Conservation (phyloP, 2,329 filamentous ascomycete genomes). For the Colletotrichum sp. region DNA sequence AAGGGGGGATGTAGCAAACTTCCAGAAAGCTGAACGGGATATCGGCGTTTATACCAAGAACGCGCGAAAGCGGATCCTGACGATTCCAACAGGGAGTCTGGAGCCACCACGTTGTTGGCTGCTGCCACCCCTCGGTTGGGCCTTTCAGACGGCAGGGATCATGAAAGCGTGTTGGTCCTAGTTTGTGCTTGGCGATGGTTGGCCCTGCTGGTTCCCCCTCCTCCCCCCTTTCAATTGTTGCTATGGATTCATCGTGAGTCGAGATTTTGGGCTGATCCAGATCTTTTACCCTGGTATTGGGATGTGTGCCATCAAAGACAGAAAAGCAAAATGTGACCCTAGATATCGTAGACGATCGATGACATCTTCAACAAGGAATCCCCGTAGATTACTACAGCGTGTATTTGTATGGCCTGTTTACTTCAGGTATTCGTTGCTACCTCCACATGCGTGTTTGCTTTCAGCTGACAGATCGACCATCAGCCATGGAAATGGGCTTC, state of each 20-base stretch:
- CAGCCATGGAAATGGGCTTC: not conserved
- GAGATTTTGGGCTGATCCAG: not conserved
- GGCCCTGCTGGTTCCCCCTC: not conserved
- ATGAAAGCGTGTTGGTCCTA: not conserved
- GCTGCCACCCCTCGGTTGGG: not conserved
- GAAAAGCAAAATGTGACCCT: not conserved
- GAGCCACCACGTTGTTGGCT: not conserved
- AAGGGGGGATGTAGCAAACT: slow-evolving; percentile 3
- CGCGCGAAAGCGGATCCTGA: slow-evolving; percentile 10
- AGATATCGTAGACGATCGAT: not conserved
- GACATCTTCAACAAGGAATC: not conserved
- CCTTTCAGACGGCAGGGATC: not conserved
- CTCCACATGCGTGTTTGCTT: not conserved
- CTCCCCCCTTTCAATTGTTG: not conserved
- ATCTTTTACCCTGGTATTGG: not conserved
- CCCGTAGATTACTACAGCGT: not conserved
- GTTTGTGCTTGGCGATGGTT: not conserved
- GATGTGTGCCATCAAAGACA: not conserved
- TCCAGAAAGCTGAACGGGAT: slow-evolving; percentile 11
- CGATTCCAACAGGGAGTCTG: slow-evolving; percentile 12
- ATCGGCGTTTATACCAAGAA: slow-evolving; percentile 21
- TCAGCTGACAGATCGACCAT: not conserved
- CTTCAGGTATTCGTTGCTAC: not conserved
- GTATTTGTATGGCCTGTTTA: not conserved
- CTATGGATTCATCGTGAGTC: not conserved